Base-by-base conservation (phyloP, 2,329 filamentous ascomycete genomes). In the Cordyceps tenuipes region DNA sequence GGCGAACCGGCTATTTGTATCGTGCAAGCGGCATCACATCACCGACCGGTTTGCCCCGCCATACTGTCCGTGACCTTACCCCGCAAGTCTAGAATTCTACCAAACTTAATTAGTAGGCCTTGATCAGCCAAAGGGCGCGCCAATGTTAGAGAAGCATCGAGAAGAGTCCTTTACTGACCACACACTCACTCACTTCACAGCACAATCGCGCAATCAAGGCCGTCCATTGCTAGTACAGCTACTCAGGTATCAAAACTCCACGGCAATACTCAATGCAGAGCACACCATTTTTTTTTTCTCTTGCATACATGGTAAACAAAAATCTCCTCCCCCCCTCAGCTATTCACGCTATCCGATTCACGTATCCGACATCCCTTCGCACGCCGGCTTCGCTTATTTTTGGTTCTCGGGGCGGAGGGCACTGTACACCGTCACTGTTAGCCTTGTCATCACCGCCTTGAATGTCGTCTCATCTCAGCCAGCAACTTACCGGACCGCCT, bases 371-470 rank as follows among this genome's bases (percentile, higher is more conserved):
- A 23, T 23, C 23, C 4, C 2, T 23, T 23, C 23, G 4, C 23
- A 4, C 23, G 23, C 23, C 23, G 36, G 29, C 17, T 34, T 52
- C 47, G 56, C 59, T 80, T 87, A 90, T 78, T 89, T 87, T 78
- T 89, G 84, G 83, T 93, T 93, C 83, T 94, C 89, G 68, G 89
- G 90, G 73, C 90, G 89, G 73, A 94, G 88, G 72, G 85, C 81
- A 69, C 85, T 87, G 12, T 13, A 36, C 34, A 66, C 65, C 52
- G 60, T 60, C 7, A 60, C 7, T 51, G 65, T 71, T 65, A 68
- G 64, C 55, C n/a, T 53, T 47, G 3, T 52, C 7, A 26, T 48
- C 52, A 41, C n/a, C n/a, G n/a, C n/a, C n/a, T n/a, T n/a, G n/a
- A n/a, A 29, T 3, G 29, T 29, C 29, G 4, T 23, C 23, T 23